Conservation (phyloP, 2,329 filamentous ascomycete species). For the Clonostachys rosea region DNA sequence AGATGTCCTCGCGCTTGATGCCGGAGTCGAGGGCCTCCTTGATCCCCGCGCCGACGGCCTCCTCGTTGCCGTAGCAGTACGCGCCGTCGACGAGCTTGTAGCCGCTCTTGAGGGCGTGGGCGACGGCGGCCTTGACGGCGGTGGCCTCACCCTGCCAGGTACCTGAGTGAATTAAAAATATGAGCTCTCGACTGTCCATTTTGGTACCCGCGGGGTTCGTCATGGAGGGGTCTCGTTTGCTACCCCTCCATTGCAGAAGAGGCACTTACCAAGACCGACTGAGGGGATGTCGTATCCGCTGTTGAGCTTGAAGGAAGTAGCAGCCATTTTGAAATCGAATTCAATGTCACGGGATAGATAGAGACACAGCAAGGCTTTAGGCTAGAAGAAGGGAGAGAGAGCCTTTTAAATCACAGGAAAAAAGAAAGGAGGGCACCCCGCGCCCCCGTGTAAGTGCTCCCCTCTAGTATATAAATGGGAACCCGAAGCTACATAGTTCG, state of each 20-base stretch:
- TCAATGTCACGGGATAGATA: background rate
- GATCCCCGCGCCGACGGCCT: slow-evolving; percentile 75
- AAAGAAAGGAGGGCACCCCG: too few species aligned
- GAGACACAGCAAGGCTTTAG: too few species aligned
- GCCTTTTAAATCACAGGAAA: too few species aligned
- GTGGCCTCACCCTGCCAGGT: slow-evolving; percentile 61
- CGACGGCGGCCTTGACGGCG: slow-evolving; percentile 53
- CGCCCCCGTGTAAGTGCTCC: too few species aligned
- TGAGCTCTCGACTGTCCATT: slow-evolving; percentile 2
- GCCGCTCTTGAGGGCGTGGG: slow-evolving; percentile 50
- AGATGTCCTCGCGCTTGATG: slow-evolving; percentile 72
- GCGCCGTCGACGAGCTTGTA: slow-evolving; percentile 66
- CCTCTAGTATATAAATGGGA: too few species aligned
- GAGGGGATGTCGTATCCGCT: slow-evolving; percentile 59
- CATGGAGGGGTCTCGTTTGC: background rate
- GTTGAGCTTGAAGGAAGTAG: slow-evolving; percentile 59
- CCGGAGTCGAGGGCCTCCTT: slow-evolving; percentile 67
- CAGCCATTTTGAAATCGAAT: slow-evolving; percentile 35
- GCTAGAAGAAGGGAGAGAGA: too few species aligned
- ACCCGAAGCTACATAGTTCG: too few species aligned
- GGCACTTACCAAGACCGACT: slow-evolving; percentile 51
- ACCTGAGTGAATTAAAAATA: slow-evolving; percentile 29
- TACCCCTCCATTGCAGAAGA: background rate
- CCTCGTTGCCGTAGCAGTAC: slow-evolving; percentile 77
- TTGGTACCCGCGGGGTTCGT: background rate